phyloP scores from a whole-genome alignment of 2,329 filamentous ascomycete species.

The Sclerotinia sclerotiorum region DNA sequence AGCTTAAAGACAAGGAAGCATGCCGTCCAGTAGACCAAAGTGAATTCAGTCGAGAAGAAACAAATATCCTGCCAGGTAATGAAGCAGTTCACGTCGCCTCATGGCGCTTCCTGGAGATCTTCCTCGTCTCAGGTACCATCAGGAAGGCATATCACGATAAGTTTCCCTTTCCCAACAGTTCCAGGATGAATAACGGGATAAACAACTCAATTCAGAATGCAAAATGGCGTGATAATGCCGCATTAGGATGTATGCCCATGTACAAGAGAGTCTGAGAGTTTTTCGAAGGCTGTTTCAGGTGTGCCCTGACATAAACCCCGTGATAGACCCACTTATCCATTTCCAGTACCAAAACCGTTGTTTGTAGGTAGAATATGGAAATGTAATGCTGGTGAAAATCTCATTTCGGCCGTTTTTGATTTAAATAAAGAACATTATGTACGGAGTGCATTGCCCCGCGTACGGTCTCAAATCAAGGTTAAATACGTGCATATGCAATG shows the following conservation, averaged over 20 bases:
- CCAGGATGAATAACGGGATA: neutral
- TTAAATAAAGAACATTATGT: neutral
- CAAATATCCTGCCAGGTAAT: neutral
- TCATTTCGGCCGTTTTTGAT: neutral
- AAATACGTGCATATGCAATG: neutral
- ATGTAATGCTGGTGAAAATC: neutral
- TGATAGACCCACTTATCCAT: neutral
- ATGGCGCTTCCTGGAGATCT: neutral
- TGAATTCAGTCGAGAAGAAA: neutral
- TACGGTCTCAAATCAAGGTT: neutral
- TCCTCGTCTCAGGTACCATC: constrained; percentile 10
- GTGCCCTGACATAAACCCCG: neutral
- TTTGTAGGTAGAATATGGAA: constrained; percentile 3
- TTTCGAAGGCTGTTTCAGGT: constrained; percentile 10
- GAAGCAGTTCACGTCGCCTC: constrained; percentile 1
- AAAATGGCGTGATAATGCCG: constrained; percentile 1
- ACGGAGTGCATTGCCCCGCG: neutral
- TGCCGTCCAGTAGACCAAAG: neutral
- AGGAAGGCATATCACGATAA: neutral
- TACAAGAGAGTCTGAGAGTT: constrained; percentile 1
- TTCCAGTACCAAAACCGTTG: neutral
- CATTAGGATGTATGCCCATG: neutral
- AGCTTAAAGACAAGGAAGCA: neutral
- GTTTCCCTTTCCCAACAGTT: neutral
- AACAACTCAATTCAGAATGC: neutral